Base-by-base conservation (phyloP, 2,329 filamentous ascomycete species). In the Tolypocladium inflatum region DNA sequence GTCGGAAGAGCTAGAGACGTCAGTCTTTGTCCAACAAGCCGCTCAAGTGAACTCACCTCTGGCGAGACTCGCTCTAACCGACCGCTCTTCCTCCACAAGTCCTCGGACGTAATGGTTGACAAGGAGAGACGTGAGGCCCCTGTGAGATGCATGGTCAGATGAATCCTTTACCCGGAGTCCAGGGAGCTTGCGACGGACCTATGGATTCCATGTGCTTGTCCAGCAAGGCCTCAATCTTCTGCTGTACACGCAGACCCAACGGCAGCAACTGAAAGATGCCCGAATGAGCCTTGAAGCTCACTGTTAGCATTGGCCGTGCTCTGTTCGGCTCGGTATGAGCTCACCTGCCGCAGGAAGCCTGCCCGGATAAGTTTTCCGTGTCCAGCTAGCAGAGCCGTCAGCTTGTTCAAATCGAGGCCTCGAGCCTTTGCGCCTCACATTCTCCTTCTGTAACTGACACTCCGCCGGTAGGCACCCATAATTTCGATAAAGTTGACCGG, bases 201-300 rank as follows among this genome's bases (percentile, higher is more conserved):
- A 94, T 74, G 39, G 80, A 81, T 56, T 78, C 78, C 94, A 99
- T 99, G 69, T 97, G 86, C 68, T 88, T 90, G 69, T 97, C 92
- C 64, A 99, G 88, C 13, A 97, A 75, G 13, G 76, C 75, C 68
- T 97, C 91, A 37, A 97, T 77, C 71, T 97, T 99, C 55, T 91
- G 83, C 67, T 96, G 91, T 0, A 97, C 90, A 35, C 91, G 83
- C 37, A 91, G 79, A 0, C 94, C 94, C 0, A 99, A 75, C 0
- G 94, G 94, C 1, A 99, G 80, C 68, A 96, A 80, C 67, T 99
- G 94, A 66, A 97, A 99, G 41, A 97, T 85, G 35, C 94, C 94
- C 9, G 92, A 85, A 69, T 96, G 89, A 23, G 91, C 87, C 85
- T 91, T 55, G 13, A 33, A 50, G 33, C 9, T 9, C 10, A 15